Evolutionary conservation across 2,329 filamentous ascomycete species (phyloP), one percentile per base, ranked within the genome.

Genomic region (Microsporum canis): DNA sequence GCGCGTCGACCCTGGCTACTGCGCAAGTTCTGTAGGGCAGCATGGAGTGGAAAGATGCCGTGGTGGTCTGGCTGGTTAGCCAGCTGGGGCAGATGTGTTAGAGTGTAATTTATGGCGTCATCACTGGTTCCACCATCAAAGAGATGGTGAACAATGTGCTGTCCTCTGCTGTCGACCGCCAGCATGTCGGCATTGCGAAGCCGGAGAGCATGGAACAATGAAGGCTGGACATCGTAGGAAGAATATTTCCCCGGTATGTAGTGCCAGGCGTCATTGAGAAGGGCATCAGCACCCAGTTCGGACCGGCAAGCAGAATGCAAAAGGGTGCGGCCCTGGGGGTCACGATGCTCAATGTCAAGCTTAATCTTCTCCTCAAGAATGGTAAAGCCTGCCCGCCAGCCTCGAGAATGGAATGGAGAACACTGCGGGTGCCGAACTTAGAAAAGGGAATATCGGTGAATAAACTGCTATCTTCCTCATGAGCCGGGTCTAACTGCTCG

Each of bases 391-490:
- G 34, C 47, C 59, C 59, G 36, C 61, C 58, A 57, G 63, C 41
- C 51, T 64, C 61, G 23, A 64, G 51, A 29, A 64, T 64, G 38
- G 63, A 62, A 58, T 64, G 63, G 56, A 63, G 36, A 36, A 64
- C 61, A 58, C 61, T 59, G 17, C 59, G 57, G 36, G 60, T 62
- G 41, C 59, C 61, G 57, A 58, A 64, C 43, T 58, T 60, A 38
- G 10, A 8, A 61, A 34, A 23, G 8, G 41, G 47, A 56, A 38
- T 38, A n/a, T 34, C 5, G 10, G n/a, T 6, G 7, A 33, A 14
- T 55, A 14, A 10, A 57, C 59, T 7, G 14, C 38, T 7, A 23
- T 34, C 39, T 57, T 41, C 53, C 38, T 58, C 33, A 31, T 55
- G 31, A 10, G 10, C n/a, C 12, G 53, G 39, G 27, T 57, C 59